Evolutionary conservation across 148 eudicot genomes (phyloP), one percentile per base, ranked within the genome.

Genomic region (Rhododendron henanense): DNA sequence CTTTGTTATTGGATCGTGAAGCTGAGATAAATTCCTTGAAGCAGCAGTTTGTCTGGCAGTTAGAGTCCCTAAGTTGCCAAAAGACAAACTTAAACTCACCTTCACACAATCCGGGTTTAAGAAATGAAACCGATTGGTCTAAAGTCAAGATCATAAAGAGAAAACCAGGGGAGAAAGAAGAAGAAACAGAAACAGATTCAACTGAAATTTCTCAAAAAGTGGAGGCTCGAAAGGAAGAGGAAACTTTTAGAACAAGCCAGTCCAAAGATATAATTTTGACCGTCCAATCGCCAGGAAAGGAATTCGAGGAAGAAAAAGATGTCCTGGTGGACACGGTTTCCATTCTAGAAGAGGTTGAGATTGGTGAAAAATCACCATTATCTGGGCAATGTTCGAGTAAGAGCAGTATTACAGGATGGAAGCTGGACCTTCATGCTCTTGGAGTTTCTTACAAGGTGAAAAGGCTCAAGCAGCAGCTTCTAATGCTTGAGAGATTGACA

Each of bases 401-500:
- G 84, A 88, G 83, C 31, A 86, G 28, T 19, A 87, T 74, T 59
- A 79, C 92, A 47, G 59, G 90, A 18, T 92, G 95, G 98, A 97
- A 89, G 91, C 91, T 92, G 90, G 99, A 95, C 80, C 87, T 97
- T 87, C 95, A 95, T 85, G 95, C 98, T 82, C 92, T 95, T 71
- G 95, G 98, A 78, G 92, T 97, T 50, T 92, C 96, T 63, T 97
- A 92, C 91, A 97, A 97, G 90, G 93, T 97, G 86, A 97, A 97
- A 90, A 89, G 98, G 90, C 92, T 97, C 15, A 95, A 94, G 82
- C 99, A 97, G 75, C 98, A 95, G 82, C 84, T 97, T 23, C 82
- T 94, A 57, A 90, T 95, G 94, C 94, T 97, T 31, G 98, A 95
- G 82, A 92, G 94, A 89, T 82, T 94, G 81, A 92, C 91, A 5